Evolutionary conservation across 2,329 filamentous ascomycete species (phyloP).

Genomic region (Cephalotrichum gorgonifer): DNA sequence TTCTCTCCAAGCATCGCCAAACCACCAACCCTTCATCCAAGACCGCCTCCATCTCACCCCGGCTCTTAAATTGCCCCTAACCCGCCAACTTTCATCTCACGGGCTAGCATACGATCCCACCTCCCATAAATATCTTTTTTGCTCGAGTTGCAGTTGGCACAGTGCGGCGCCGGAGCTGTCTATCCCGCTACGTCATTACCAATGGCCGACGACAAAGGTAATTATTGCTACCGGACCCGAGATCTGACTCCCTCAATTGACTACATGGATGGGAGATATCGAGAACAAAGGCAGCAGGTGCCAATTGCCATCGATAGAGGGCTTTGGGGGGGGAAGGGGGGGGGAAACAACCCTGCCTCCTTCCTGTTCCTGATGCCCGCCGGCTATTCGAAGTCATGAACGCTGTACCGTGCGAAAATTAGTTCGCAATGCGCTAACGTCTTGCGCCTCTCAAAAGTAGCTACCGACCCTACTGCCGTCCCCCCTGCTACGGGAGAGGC

Average conservation of each 20-base stretch:
- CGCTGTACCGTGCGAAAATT: neutral
- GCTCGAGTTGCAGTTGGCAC: slow-evolving; percentile 7
- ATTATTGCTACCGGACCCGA: slow-evolving; percentile 5
- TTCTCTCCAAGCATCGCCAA: neutral
- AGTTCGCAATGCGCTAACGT: slow-evolving; percentile 16
- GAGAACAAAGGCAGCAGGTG: neutral
- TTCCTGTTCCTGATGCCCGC: neutral
- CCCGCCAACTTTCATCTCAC: neutral
- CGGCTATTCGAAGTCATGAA: neutral
- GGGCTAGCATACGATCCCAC: neutral
- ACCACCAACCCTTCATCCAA: neutral
- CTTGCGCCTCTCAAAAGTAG: slow-evolving; percentile 16
- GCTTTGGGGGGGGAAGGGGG: neutral
- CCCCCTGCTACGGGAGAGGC: slow-evolving; percentile 8
- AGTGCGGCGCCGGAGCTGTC: slow-evolving; percentile 1
- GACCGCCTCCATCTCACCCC: neutral
- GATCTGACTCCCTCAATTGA: neutral
- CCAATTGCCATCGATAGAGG: neutral
- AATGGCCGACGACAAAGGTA: slow-evolving; percentile 1
- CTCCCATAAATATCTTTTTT: slow-evolving; percentile 7
- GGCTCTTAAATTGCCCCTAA: neutral
- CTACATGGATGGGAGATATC: neutral
- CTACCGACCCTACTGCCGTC: neutral
- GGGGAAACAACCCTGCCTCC: slow-evolving; percentile 5
- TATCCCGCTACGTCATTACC: neutral